These are phyloP conservation scores for Boletus reticulatus DNA, from an alignment of 768 basidiomycete genomes.

Conservation along the genomic window DNA sequence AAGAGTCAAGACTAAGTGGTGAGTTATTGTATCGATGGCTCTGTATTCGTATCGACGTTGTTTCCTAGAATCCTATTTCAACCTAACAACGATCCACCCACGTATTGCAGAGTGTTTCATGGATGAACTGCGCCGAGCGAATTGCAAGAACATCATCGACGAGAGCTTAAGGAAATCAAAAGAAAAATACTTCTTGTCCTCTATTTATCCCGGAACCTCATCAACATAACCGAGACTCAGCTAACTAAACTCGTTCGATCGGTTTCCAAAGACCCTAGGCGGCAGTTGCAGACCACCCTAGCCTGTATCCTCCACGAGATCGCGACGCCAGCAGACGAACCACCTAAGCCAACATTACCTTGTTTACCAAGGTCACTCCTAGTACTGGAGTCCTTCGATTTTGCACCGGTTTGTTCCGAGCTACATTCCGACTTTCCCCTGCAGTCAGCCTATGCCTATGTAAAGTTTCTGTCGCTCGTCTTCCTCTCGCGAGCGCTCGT, in stretches of 20 bases:
- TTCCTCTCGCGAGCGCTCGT: no score
- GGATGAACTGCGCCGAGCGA: slow-evolving; percentile 17
- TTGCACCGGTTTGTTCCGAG: no score
- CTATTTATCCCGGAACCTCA: slow-evolving; percentile 14
- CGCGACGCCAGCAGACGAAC: not conserved
- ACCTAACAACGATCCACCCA: slow-evolving; percentile 14
- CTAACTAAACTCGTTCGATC: slow-evolving; percentile 10
- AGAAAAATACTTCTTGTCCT: slow-evolving; percentile 20
- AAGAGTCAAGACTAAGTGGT: slow-evolving; percentile 15
- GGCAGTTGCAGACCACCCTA: slow-evolving; percentile 9
- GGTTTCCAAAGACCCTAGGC: slow-evolving; percentile 12
- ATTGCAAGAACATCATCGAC: slow-evolving; percentile 14
- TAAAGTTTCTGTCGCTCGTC: no score
- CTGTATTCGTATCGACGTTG: not conserved
- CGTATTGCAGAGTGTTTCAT: slow-evolving; percentile 16
- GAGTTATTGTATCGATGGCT: not conserved
- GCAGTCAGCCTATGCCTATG: no score
- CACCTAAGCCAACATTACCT: slow-evolving; percentile 6
- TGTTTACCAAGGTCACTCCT: no score
- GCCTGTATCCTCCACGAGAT: slow-evolving; percentile 17
- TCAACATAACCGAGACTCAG: slow-evolving; percentile 14
- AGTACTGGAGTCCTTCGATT: no score
- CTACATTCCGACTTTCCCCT: no score
- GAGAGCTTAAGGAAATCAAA: slow-evolving; percentile 23
- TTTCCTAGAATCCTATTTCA: slow-evolving; percentile 16